A percentile compares a stretch with the other conserved stretches of the same genome.
These are phyloP conservation scores for Neonectria coccinea DNA, from an alignment of 2,329 filamentous ascomycete species.

Conservation along the genomic window DNA sequence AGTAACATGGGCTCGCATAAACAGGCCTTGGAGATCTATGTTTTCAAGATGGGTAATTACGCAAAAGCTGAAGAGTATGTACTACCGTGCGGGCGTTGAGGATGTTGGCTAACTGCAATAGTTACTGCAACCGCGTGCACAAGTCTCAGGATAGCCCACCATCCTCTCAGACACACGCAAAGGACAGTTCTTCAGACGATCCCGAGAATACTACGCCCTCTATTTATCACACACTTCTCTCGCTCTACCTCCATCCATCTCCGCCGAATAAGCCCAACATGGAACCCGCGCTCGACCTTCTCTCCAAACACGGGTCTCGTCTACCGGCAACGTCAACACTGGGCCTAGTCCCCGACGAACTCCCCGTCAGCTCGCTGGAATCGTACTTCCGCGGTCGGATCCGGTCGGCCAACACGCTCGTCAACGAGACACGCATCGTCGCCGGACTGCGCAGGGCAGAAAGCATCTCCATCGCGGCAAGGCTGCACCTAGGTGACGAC, in stretches of 20 bases:
- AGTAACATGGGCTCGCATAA: conserved; percentile 96
- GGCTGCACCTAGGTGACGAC: conserved; percentile 78
- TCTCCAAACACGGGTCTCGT: conserved; percentile 93
- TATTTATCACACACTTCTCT: conserved; percentile 92
- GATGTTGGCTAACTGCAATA: conserved; percentile 50
- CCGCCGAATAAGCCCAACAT: conserved; percentile 78
- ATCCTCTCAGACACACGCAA: conserved; percentile 50
- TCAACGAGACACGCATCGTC: conserved; percentile 84
- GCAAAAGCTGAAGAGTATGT: conserved; percentile 91
- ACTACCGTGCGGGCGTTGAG: not conserved
- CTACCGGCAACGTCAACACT: conserved; percentile 89
- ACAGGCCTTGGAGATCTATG: conserved; percentile 96
- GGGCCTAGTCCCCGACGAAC: conserved; percentile 82
- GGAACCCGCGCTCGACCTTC: conserved; percentile 82
- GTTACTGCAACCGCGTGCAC: conserved; percentile 91
- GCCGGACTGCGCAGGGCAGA: conserved; percentile 82
- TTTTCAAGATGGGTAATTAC: conserved; percentile 91
- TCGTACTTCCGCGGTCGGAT: conserved; percentile 94
- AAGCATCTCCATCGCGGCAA: conserved; percentile 80
- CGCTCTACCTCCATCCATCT: conserved; percentile 87
- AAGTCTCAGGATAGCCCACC: conserved; percentile 64
- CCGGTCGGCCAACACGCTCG: conserved; percentile 82
- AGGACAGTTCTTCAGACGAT: conserved; percentile 48
- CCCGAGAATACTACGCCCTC: conserved; percentile 71
- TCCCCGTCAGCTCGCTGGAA: conserved; percentile 83